Evolutionary conservation across 495 filamentous ascomycete species (phyloP), one percentile per base, ranked within the genome.

Genomic region (Chaetomium fimeti): DNA sequence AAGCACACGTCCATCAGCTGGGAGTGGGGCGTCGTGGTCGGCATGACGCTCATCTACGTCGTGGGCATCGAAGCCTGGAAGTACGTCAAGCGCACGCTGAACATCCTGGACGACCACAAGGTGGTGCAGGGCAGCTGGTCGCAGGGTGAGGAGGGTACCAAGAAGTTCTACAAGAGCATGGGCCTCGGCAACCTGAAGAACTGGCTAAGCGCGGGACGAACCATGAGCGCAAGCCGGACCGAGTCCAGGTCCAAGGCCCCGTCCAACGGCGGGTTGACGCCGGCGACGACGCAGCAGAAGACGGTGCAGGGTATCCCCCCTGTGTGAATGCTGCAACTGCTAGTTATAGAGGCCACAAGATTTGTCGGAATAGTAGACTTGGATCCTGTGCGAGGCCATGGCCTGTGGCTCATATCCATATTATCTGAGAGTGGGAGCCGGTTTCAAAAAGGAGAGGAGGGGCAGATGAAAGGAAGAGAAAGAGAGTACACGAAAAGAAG

Each of bases 1-100:
- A 91, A 90, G 74, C 89, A 92, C 71, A 81, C 76, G n/a, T 77
- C 79, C 24, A 91, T 92, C 55, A 81, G 69, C 60, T 91, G 89
- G 89, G 89, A 91, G 71, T 91, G 89, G 89, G 84, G 78, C 22
- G 61, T 88, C 5, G 84, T 84, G 0, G 68, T 87, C 57, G 87
- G 79, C 20, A 85, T 86, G 60, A 83, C 82, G 12, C 69, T 87
- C 52, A 66, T 88, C 8, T 91, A 85, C 60, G 77, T 91, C 15
- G 57, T 75, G 0, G 83, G 86, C 48, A 78, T 89, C 40, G 89
- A 91, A 76, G 76, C 78, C 49, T 91, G 88, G 87, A 90, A 91
- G 75, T 81, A 75, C 52, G 67, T 73, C 40, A 91, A 91, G 78
- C 79, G 88, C 47, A 42, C 53, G 29, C 74, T 76, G 54, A 69